Evolutionary conservation across 1,284 basidiomycete species (phyloP), one percentile per base, ranked within the genome.

Genomic region (Fomitopsis schrenkii): DNA sequence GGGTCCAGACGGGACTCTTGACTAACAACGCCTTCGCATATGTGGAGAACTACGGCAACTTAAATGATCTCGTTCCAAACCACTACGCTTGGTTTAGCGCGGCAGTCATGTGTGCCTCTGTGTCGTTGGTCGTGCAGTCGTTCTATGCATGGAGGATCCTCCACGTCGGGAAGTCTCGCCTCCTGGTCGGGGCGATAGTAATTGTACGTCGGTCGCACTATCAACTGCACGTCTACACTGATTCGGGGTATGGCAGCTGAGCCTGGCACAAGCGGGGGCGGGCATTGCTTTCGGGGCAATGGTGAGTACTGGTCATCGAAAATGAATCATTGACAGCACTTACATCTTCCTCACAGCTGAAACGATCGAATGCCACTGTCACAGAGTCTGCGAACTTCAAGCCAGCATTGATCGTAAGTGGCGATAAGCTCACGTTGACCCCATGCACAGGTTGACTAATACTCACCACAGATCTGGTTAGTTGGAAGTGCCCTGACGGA

Each of bases 71-170:
- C 44, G 35, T 38, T n/a, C 42, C 45, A 1, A 48, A 55, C 44
- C 59, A 57, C 59, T 56, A 60, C 30, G 46, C 59, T 3, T 60
- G 59, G 59, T 60, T 60, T 53, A 60, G 59, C 40, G 59, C 55
- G 19, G 46, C 54, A 15, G 56, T 60, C 44, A 60, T 60, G 59
- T 56, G 54, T 26, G 42, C 59, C 7, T 22, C 56, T 12, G 19
- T 56, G 7, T 60, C 55, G 14, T 28, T 36, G 9, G 53, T 57
- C 1, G 59, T 60, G 19, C 59, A 60, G 36, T 26, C 45, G 15
- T 60, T 55, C 55, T 60, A 45, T 35, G 59, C 55, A 19, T 42
- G 44, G 41, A 54, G 59, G 3, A 60, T 60, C 2, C 55, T 36
- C 41, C 17, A 56, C 19, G 30, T 60, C 22, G 44, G 35, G 15